These are phyloP conservation scores for Nadsonia commutata DNA, from an alignment of 1,139 yeast species.

Conservation along the genomic window DNA sequence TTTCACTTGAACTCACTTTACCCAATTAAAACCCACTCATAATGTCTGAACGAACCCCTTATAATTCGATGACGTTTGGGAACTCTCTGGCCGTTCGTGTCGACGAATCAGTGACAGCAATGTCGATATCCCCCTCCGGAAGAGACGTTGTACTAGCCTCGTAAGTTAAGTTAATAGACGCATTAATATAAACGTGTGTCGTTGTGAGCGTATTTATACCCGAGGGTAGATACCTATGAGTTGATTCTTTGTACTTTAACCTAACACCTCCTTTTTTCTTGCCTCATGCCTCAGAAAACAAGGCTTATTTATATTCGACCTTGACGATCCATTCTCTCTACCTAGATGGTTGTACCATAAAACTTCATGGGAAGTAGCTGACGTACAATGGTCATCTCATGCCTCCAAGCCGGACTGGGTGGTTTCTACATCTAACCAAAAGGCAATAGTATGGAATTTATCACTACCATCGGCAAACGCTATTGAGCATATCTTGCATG, in stretches of 20 bases:
- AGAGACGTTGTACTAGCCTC: constrained; percentile 90
- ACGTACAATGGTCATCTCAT: constrained; percentile 96
- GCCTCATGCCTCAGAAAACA: constrained; percentile 33
- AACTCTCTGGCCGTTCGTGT: constrained; percentile 60
- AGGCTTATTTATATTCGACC: constrained; percentile 78
- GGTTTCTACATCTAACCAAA: constrained; percentile 85
- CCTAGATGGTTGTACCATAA: constrained; percentile 88
- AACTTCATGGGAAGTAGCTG: constrained; percentile 97
- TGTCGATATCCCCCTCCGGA: constrained; percentile 84
- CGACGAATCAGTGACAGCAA: constrained; percentile 88
- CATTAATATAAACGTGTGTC: not conserved
- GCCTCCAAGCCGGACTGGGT: constrained; percentile 77
- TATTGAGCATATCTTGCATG: constrained; percentile 73
- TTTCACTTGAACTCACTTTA: too few species aligned
- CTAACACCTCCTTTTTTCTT: not conserved
- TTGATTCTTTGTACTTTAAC: not conserved
- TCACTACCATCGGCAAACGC: constrained; percentile 64
- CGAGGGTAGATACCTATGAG: not conserved
- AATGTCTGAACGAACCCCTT: too few species aligned
- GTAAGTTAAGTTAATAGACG: constrained; percentile 14
- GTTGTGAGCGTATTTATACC: too few species aligned
- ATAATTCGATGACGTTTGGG: constrained; percentile 14
- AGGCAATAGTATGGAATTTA: constrained; percentile 88
- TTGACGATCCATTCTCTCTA: constrained; percentile 89
- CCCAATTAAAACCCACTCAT: too few species aligned